Base-by-base conservation (phyloP, 768 basidiomycete species). In the Lentinula edodes region DNA sequence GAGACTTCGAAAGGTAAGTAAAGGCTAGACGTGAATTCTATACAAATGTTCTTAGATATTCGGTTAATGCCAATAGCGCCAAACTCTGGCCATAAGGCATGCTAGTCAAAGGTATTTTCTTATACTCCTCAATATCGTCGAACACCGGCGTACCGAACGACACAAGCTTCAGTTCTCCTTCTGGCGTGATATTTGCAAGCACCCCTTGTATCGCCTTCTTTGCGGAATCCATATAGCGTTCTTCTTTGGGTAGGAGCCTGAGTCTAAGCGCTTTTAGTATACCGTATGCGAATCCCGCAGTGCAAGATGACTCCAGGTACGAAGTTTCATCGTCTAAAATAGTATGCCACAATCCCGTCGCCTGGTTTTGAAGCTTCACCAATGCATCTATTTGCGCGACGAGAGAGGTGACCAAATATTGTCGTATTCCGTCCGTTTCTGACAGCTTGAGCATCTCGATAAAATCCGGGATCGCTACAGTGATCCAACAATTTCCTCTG, bases 81-180 rank as follows among this genome's bases (percentile, higher is more conserved):
- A 83, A 69, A 61, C 80, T 80, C 66, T 83, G 82, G 13, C 83
- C 82, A 65, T 83, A 84, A 12, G 82, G 82, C 82, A 84, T 83
- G 55, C 79, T 78, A 23, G 83, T 85, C 66, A 82, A 71, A n/a
- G 78, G 75, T 48, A 84, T 76, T 50, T 75, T 71, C 66, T 77
- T 80, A 68, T 83, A 84, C 59, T 74, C 78, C 53, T 83, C 78
- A 34, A 78, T 65, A 60, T 78, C 68, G 52, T 75, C 68, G 53
- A 83, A 83, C 43, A 84, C 81, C 3, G 78, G 82, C 6, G 82
- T 84, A 32, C 83, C 83, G 64, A 83, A 83, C 6, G 80, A 82
- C 53, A 79, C 77, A 54, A 78, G 72, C 66, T 70, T 66, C 67
- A 83, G 20, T 23, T 83, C 80, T 34, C 82, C 82, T 38, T 72